phyloP scores from a whole-genome alignment of 176 grass and related monocot species.

The Areca catechu region DNA sequence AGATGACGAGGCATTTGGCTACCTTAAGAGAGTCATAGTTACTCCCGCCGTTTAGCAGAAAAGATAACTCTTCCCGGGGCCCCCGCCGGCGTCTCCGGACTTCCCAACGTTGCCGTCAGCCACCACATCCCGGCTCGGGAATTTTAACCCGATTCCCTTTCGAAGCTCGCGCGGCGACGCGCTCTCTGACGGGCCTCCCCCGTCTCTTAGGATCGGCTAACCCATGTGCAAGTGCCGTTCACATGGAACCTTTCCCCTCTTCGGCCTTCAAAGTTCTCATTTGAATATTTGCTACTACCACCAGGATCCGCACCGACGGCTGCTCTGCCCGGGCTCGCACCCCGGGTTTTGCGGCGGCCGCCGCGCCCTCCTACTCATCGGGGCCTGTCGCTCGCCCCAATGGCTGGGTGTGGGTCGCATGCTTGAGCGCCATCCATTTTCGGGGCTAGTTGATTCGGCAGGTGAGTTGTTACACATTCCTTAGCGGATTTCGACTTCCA shows the following conservation, averaged over 20 bases:
- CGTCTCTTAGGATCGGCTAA: conserved; percentile 63
- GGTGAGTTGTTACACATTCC: conserved; percentile 23
- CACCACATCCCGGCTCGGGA: too few species aligned
- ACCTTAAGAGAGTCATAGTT: conserved; percentile 55
- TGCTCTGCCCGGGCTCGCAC: conserved; percentile 51
- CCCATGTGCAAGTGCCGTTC: conserved; percentile 77
- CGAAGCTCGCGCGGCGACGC: too few species aligned
- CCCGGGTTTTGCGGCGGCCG: conserved; percentile 51
- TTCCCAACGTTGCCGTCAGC: conserved; percentile 36
- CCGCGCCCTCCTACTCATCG: conserved; percentile 67
- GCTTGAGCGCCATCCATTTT: conserved; percentile 32
- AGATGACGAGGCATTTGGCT: conserved; percentile 34
- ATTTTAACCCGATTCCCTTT: too few species aligned
- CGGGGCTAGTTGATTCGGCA: conserved; percentile 32
- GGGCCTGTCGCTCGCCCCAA: conserved; percentile 1
- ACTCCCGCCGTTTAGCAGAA: conserved; percentile 44
- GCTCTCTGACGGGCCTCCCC: too few species aligned
- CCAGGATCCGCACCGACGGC: conserved; percentile 60
- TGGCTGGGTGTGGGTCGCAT: conserved; percentile 28
- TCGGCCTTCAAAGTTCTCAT: conserved; percentile 78
- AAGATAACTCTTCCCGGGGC: conserved; percentile 46
- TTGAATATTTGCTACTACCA: conserved; percentile 91
- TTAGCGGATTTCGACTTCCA: conserved; percentile 8
- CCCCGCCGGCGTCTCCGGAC: conserved; percentile 36
- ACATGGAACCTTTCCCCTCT: conserved; percentile 84